Evolutionary conservation across 805 yeast species (phyloP), one percentile per base, ranked within the genome.

Genomic region (Pichia phayaonensis): DNA sequence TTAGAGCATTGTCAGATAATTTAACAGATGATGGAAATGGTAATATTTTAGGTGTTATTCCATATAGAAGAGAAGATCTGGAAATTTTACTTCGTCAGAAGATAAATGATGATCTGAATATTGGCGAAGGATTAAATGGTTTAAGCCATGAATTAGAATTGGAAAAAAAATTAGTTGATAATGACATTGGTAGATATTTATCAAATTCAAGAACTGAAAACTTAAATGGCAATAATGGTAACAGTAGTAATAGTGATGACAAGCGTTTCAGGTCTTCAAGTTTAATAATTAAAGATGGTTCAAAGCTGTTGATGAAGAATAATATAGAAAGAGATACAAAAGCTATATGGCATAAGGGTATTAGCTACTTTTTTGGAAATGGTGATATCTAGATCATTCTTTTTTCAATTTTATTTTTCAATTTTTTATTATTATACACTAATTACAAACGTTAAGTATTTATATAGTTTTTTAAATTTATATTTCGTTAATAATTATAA

Each of bases 1-100:
- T 80, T 18, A 80, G 95, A 49, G 97, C 99, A 0, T 69, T 90
- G 42, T 82, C 86, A 56, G 86, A 88, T 62, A 95, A 96, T 4
- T 65, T 74, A 13, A 75, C 82, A 7, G 78, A 84, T 59, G 85
- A 83, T 48, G 92, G 87, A 12, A 42, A 43, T 11, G 61, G 59
- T 1, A 71, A 75, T 24, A 40, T 51, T 4, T 65, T 83, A 63
- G 80, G 95, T 61, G 95, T 76, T 65, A 69, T 84, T 11, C 87
- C 95, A 5, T 84, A 83, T 61, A 74, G 78, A 72, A 52, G 61
- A 75, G 49, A 70, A 69, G 47, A 66, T 79, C 43, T 50, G 27
- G 56, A 50, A 40, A 44, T 54, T 12, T 41, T 53, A 29, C 23
- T 43, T 2, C 43, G 43, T 11, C 40, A 50, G 18, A 20, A 41